Percentiles rank a stretch among this genome's conserved stretches.
phyloP scores from a whole-genome alignment of 345 rosid genomes.

The Odontarrhena argentea region DNA sequence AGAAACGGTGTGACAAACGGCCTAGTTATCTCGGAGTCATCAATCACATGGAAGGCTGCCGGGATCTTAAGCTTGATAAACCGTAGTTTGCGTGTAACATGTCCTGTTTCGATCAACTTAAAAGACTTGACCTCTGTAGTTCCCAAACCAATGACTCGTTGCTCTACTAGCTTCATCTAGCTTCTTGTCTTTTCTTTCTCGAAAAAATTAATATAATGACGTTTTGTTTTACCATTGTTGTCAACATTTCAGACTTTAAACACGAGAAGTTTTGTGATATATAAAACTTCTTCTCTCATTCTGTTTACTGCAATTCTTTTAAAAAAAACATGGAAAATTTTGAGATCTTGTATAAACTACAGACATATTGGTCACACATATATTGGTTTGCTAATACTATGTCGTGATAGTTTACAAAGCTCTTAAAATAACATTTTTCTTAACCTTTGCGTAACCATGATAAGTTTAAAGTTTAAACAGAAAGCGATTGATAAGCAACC shows the following conservation, averaged over 20 bases:
- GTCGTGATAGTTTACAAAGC: not conserved
- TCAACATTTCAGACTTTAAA: too few species aligned
- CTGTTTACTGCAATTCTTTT: too few species aligned
- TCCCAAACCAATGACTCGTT: constrained; percentile 4
- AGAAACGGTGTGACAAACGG: constrained; percentile 19
- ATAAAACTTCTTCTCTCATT: too few species aligned
- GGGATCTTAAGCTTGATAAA: not conserved
- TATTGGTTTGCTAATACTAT: too few species aligned
- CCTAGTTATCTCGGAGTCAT: not conserved
- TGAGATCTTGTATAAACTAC: too few species aligned
- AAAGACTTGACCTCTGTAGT: constrained; percentile 19
- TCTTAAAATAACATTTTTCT: not conserved
- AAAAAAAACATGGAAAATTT: too few species aligned
- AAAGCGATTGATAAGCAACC: not conserved
- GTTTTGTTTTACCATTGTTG: too few species aligned
- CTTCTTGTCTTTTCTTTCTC: too few species aligned
- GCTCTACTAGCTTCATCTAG: not conserved
- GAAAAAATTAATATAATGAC: too few species aligned
- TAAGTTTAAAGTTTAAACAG: not conserved
- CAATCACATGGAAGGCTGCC: not conserved
- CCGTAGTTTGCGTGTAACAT: constrained; percentile 1
- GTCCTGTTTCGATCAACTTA: constrained; percentile 30
- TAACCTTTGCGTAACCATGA: not conserved
- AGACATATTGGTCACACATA: too few species aligned
- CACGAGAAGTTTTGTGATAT: too few species aligned